Base-by-base conservation (phyloP, 2,329 filamentous ascomycete species). In the Fusarium nematophilum region DNA sequence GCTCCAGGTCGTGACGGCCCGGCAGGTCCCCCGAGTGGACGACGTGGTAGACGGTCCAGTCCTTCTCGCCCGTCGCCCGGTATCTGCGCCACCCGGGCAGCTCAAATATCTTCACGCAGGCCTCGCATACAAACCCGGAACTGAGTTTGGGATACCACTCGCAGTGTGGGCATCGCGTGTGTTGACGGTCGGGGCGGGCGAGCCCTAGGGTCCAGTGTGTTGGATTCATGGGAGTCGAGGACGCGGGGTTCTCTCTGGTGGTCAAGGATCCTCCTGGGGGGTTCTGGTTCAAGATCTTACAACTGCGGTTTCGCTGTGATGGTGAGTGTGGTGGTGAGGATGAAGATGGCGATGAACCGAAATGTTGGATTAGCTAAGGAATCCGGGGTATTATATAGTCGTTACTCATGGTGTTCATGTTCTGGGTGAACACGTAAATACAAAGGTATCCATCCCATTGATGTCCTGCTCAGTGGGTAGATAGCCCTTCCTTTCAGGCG, bases 331-430 rank as follows among this genome's bases (percentile, higher is more conserved):
- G 4, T 9, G 17, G 30, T 9, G 21, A 33, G 14, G 9, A 11
- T n/a, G 14, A 3, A 14, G 21, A 14, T 17, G n/a, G 11, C 26
- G 31, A 34, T 7, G 18, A 33, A 5, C 18, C 53, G 15, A 30
- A 34, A 45, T 38, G 17, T 61, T 33, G 43, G 38, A 63, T 64
- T 64, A 64, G 39, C 40, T 61, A 6, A 61, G 40, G 42, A 53
- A 42, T 36, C 29, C 29, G 37, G 60, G 60, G 60, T 63, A 63
- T 63, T 21, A 63, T 64, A 61, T 64, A 52, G 46, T 63, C 60
- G 39, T 63, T 53, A 63, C 30, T 63, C 60, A 64, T 63, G 36
- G 51, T 57, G 42, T 57, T 45, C 33, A 57, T 26, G 21, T 40
- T 48, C 26, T 21, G 47, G 49, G 43, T 64, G 60, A 64, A 64